Evolutionary conservation across 2,329 filamentous ascomycete genomes (phyloP), one percentile per base, ranked within the genome.

Genomic region (Lecanicillium sp.): DNA sequence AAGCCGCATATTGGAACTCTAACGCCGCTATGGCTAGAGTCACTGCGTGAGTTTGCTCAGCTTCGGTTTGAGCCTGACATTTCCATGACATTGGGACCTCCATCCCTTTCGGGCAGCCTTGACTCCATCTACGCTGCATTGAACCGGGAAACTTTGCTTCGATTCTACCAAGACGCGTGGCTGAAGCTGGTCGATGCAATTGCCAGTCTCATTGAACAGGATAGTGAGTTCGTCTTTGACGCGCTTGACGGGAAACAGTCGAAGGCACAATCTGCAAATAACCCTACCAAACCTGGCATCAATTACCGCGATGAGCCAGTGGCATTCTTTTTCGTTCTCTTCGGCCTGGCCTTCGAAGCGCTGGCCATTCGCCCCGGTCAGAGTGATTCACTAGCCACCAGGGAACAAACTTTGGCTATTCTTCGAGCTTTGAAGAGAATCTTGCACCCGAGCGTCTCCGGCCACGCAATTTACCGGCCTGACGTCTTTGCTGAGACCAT

Each of bases 231-330:
- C 46, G 92, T 98, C 3, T 98, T 98, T 55, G 89, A 95, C 59
- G 92, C 92, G 1, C 67, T 98, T 6, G 92, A 98, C 55, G 89
- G 89, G 37, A 95, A 92, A 55, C 74, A 77, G 50, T 64, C 64
- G 0, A 65, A 69, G 9, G 71, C 64, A 16, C 59, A 65, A 4
- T 59, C 62, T 9, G 52, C 60, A 18, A 73, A 71, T 43, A 69
- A 67, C 3, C 65, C 73, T 31, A 65, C 68, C 13, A 85, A 83
- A 55, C 72, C 80, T 35, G 85, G 90, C 48, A 96, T 98, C 64
- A 96, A 96, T 59, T 98, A 98, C 57, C 85, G 92, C 34, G 90
- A 96, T 54, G 92, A 98, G 57, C 92, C 92, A 1, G 87, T 96
- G 2, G 92, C 92, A 1, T 98, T 98, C 70, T 98, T 98, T 68